These are phyloP conservation scores for Akanthomyces uredinophilus DNA, from an alignment of 2,329 filamentous ascomycete species.

Conservation along the genomic window DNA sequence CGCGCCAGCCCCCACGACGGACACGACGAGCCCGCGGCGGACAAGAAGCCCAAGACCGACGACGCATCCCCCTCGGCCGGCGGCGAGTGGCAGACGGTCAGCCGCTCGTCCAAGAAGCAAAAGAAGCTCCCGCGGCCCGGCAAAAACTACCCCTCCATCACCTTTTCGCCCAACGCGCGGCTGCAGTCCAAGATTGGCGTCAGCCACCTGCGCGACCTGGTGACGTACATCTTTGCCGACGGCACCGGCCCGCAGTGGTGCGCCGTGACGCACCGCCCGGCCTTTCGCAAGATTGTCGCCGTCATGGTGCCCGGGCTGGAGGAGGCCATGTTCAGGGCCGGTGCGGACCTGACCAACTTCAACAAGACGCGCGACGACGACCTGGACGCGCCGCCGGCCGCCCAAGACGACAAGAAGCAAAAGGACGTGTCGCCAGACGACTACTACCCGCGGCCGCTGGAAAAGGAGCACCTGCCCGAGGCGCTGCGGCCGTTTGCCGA, in stretches of 20 bases:
- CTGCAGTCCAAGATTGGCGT: slow-evolving; percentile 59
- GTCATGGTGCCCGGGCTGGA: slow-evolving; percentile 92
- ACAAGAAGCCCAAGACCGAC: slow-evolving; percentile 8
- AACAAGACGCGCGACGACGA: slow-evolving; percentile 30
- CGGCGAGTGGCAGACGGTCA: slow-evolving; percentile 51
- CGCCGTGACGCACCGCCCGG: slow-evolving; percentile 54
- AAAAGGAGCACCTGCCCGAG: slow-evolving; percentile 45
- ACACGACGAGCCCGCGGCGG: background rate
- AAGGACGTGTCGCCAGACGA: slow-evolving; percentile 48
- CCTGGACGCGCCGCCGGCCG: slow-evolving; percentile 27
- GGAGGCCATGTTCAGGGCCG: slow-evolving; percentile 76
- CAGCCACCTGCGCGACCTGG: slow-evolving; percentile 56
- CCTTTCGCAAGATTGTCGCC: slow-evolving; percentile 74
- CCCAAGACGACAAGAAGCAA: background rate
- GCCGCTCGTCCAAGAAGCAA: slow-evolving; percentile 49
- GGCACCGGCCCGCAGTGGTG: slow-evolving; percentile 62
- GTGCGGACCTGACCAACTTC: slow-evolving; percentile 45
- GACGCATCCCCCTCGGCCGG: slow-evolving; percentile 28
- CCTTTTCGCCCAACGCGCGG: slow-evolving; percentile 52
- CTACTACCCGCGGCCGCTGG: slow-evolving; percentile 53
- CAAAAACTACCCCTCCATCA: slow-evolving; percentile 55
- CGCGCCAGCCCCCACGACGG: slow-evolving; percentile 43
- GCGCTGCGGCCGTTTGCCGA: slow-evolving; percentile 64
- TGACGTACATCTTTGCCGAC: slow-evolving; percentile 64
- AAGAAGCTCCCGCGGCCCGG: slow-evolving; percentile 56